Base-by-base conservation (phyloP, 177 flowering plant species). In the Vitis hybrid region DNA sequence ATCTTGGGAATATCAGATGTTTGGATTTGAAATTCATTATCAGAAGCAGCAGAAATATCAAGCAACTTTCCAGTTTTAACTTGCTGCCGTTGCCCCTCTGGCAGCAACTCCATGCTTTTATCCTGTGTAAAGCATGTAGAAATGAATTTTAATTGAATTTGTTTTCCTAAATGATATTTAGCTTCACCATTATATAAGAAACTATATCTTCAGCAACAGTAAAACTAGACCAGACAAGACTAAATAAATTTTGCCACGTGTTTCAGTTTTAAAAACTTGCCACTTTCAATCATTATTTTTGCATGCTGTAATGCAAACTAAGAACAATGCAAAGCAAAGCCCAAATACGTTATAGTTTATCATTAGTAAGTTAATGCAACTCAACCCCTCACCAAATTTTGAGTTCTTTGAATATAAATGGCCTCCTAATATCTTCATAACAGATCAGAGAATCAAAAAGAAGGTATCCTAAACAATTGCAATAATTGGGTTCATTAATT, bases 71-170 rank as follows among this genome's bases (percentile, higher is more conserved):
- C 97, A 73, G 75, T 63, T 80, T 82, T 90, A 11, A 90, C 18
- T 68, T 87, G 84, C 66, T 81, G 88, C 69, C 75, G 90, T 72
- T 88, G 86, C 54, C 82, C 83, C 76, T 88, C 89, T 49, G 98
- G 98, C 60, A 96, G 85, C 86, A 94, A 75, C 71, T 86, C 90
- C 15, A 93, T 63, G 74, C 89, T 75, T 74, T 81, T 88, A 58
- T 84, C 87, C 99, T 96, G 90, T 71, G 51, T 51, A 41, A 53
- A 66, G 8, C 11, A 12, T 50, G 50, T 8, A 52, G 24, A 51
- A 67, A 69, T n/a, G 18, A 68, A 24, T 12, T 32, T 4, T n/a
- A 12, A 27, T 13, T 30, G 3, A 12, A 17, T 67, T 57, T 20
- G 15, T 18, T 41, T 50, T 58, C 49, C 9, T 56, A 8, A 14